A percentile compares a stretch with the other conserved stretches of the same genome.
Evolutionary conservation across 768 basidiomycete species (phyloP).

Genomic region (Cubamyces sp.): DNA sequence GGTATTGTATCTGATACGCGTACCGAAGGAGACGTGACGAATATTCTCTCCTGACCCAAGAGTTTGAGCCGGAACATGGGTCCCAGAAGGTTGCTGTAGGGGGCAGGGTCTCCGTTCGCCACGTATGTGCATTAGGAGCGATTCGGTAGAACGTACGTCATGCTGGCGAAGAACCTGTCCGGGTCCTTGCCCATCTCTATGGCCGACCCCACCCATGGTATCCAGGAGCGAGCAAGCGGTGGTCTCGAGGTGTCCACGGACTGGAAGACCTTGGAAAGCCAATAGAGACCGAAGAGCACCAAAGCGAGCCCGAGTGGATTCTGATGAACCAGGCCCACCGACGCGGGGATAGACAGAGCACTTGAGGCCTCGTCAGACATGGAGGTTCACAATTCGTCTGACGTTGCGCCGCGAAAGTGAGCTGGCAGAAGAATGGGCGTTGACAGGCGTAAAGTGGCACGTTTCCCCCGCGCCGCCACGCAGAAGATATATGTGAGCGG

Average conservation of each 20-base stretch:
- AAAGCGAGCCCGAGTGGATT: conserved; percentile 14
- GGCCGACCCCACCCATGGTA: conserved; percentile 31
- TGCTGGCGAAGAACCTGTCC: conserved; percentile 27
- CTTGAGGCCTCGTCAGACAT: conserved; percentile 6
- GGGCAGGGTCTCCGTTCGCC: not conserved
- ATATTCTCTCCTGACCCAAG: conserved; percentile 26
- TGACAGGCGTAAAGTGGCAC: too few species aligned
- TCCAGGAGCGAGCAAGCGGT: conserved; percentile 24
- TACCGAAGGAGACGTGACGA: conserved; percentile 30
- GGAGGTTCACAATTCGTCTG: not conserved
- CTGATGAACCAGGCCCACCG: conserved; percentile 2
- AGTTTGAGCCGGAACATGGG: conserved; percentile 28
- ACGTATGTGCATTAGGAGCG: not conserved
- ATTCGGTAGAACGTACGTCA: conserved; percentile 16
- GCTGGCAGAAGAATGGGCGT: too few species aligned
- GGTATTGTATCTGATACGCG: not conserved
- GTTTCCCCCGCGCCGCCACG: too few species aligned
- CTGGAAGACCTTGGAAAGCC: conserved; percentile 9
- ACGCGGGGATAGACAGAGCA: not conserved
- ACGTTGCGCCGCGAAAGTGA: too few species aligned
- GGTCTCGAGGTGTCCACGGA: conserved; percentile 11
- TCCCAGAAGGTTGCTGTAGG: conserved; percentile 23
- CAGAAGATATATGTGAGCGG: too few species aligned
- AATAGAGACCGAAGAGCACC: conserved; percentile 11
- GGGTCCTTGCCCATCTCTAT: conserved; percentile 27